These are phyloP conservation scores for Kodamaea restingae DNA, from an alignment of 805 yeast genomes.

Conservation along the genomic window DNA sequence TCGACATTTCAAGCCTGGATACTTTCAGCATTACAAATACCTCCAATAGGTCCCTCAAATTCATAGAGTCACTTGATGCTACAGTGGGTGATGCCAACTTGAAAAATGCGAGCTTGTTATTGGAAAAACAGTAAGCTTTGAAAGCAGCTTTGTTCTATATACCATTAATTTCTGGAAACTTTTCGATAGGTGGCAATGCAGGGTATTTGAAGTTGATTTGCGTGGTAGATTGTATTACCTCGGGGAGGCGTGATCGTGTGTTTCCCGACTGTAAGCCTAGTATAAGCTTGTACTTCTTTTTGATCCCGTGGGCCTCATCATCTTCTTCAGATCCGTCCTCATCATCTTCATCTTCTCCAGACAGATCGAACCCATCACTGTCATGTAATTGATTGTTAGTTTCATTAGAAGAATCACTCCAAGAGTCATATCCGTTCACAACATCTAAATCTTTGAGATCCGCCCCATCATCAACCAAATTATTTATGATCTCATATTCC, in stretches of 20 bases:
- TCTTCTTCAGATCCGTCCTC: slow-evolving; percentile 6
- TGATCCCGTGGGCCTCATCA: slow-evolving; percentile 7
- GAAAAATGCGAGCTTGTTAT: slow-evolving; percentile 72
- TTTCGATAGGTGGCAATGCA: slow-evolving; percentile 25
- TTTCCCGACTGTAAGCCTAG: slow-evolving; percentile 9
- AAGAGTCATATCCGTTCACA: slow-evolving; percentile 6
- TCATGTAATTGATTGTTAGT: slow-evolving; percentile 4
- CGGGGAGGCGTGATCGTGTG: slow-evolving; percentile 3
- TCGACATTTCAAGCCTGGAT: slow-evolving; percentile 45
- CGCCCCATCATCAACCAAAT: slow-evolving; percentile 7
- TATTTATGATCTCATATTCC: slow-evolving; percentile 4
- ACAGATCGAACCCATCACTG: slow-evolving; percentile 7
- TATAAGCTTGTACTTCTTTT: slow-evolving; percentile 11
- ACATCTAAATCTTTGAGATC: slow-evolving; percentile 8
- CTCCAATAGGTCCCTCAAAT: slow-evolving; percentile 42
- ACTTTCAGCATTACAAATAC: slow-evolving; percentile 31
- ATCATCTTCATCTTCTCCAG: slow-evolving; percentile 1
- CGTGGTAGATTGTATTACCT: slow-evolving; percentile 2
- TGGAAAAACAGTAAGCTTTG: slow-evolving; percentile 42
- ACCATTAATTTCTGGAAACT: slow-evolving; percentile 14
- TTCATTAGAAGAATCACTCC: slow-evolving; percentile 5
- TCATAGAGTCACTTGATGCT: slow-evolving; percentile 52
- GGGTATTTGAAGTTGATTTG: slow-evolving; percentile 8
- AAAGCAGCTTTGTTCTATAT: not conserved
- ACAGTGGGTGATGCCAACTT: slow-evolving; percentile 74